Evolutionary conservation across 257 asterid species (phyloP).

Genomic region (Perilla frutescens): DNA sequence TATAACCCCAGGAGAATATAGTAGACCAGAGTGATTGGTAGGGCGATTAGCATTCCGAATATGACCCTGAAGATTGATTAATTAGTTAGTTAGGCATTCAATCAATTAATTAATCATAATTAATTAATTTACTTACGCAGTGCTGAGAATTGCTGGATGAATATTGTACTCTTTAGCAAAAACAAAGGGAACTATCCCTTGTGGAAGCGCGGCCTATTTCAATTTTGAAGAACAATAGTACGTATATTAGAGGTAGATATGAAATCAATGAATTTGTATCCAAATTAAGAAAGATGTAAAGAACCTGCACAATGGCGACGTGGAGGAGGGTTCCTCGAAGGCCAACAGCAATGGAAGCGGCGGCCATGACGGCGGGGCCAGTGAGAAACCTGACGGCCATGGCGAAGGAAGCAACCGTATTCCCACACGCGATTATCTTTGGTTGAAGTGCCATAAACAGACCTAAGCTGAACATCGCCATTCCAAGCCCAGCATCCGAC

Average conservation of each 20-base stretch:
- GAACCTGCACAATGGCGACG: conserved; percentile 91
- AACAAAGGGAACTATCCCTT: conserved; percentile 96
- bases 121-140: conserved; percentile 59
- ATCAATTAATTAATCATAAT: no score
- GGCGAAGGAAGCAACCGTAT: conserved; percentile 84
- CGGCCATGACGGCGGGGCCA: conserved; percentile 99
- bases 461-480: conserved; percentile 98
- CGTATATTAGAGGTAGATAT: no score
- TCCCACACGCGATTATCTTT: conserved; percentile 91
- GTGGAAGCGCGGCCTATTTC: conserved; percentile 95
- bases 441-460: conserved; percentile 99
- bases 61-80: conserved; percentile 47
- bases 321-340: conserved; percentile 95
- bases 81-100: not conserved
- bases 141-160: conserved; percentile 94
- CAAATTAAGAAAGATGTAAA: no score
- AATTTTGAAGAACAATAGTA: not conserved
- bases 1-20: conserved; percentile 63
- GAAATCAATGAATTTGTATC: no score
- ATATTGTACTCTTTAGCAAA: conserved; percentile 96
- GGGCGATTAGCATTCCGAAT: conserved; percentile 67
- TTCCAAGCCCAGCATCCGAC: conserved; percentile 96
- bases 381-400: conserved; percentile 96
- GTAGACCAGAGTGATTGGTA: conserved; percentile 68
- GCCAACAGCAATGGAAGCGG: conserved; percentile 89